Conservation (phyloP, 306 rosid genomes). For the Arachis stenosperma region DNA sequence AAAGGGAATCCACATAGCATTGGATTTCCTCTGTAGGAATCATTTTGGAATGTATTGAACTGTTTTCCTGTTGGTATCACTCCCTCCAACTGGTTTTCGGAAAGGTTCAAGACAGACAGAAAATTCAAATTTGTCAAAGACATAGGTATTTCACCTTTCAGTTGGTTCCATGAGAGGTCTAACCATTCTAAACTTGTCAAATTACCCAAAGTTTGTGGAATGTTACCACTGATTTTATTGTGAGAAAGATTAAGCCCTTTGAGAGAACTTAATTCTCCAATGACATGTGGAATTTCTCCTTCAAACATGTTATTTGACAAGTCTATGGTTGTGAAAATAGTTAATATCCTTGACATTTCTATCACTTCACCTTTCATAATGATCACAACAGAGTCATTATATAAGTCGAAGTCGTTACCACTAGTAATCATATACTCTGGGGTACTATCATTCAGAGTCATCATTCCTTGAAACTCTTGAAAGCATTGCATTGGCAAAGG, state of each 20-base stretch:
- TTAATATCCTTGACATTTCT: neutral
- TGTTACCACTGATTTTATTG: slow-evolving; percentile 38
- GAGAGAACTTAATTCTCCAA: slow-evolving; percentile 39
- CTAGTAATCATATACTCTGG: neutral
- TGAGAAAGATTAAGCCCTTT: slow-evolving; percentile 44
- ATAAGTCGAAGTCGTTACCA: neutral
- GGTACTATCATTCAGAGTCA: neutral
- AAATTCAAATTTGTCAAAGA: slow-evolving; percentile 35
- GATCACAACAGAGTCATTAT: slow-evolving; percentile 25
- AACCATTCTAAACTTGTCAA: slow-evolving; percentile 42
- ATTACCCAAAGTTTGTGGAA: slow-evolving; percentile 37
- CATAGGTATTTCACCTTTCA: slow-evolving; percentile 32
- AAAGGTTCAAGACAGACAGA: slow-evolving; percentile 27
- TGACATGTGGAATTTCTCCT: slow-evolving; percentile 36
- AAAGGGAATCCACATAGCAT: slow-evolving; percentile 43
- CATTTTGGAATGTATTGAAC: slow-evolving; percentile 40
- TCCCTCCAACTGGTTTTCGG: slow-evolving; percentile 35
- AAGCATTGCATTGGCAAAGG: slow-evolving; percentile 28
- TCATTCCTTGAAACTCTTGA: slow-evolving; percentile 37
- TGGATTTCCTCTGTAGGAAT: slow-evolving; percentile 38
- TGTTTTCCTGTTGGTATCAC: slow-evolving; percentile 46
- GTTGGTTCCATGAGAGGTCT: slow-evolving; percentile 45
- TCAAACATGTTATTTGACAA: slow-evolving; percentile 43
- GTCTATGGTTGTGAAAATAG: slow-evolving; percentile 34
- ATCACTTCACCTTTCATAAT: neutral